Percentiles rank a stretch among this genome's conserved stretches.
phyloP scores from a whole-genome alignment of 2,329 filamentous ascomycete genomes.

The Apiospora pterosperma region DNA sequence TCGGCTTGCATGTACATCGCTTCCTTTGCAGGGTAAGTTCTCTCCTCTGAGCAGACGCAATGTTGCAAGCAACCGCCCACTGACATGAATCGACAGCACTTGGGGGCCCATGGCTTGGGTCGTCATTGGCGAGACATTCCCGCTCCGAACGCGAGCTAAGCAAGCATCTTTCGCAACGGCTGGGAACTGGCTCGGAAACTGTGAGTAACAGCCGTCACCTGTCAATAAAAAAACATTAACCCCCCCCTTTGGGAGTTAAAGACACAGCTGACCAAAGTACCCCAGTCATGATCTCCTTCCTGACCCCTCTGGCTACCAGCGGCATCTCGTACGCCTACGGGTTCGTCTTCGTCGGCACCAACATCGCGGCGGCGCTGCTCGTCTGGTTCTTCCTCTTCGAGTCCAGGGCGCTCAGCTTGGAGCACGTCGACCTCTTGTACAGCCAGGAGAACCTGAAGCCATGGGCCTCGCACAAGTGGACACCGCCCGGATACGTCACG shows the following conservation, averaged over 20 bases:
- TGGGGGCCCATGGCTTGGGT: conserved; percentile 72
- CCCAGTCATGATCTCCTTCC: conserved; percentile 61
- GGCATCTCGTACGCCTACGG: conserved; percentile 62
- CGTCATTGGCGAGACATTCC: conserved; percentile 64
- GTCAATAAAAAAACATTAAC: neutral
- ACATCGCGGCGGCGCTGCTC: conserved; percentile 53
- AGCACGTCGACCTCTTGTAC: conserved; percentile 72
- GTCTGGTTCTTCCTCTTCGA: conserved; percentile 72
- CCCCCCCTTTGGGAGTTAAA: neutral
- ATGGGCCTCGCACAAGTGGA: conserved; percentile 56
- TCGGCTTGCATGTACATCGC: conserved; percentile 73
- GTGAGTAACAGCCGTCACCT: conserved; percentile 20
- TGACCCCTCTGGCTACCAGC: conserved; percentile 62
- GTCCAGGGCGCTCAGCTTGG: conserved; percentile 60
- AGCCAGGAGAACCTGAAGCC: conserved; percentile 54
- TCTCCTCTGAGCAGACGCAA: neutral
- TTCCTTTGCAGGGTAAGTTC: conserved; percentile 53
- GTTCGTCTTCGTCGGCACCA: conserved; percentile 63
- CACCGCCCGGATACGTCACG: conserved; percentile 40
- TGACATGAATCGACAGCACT: conserved; percentile 34
- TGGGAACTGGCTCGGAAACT: conserved; percentile 60
- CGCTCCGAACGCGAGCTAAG: conserved; percentile 52
- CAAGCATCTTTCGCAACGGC: conserved; percentile 53
- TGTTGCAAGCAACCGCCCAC: neutral
- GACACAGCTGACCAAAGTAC: neutral